phyloP scores from a whole-genome alignment of 2,329 filamentous ascomycete genomes.

The Torrubiellomyces zombiae region DNA sequence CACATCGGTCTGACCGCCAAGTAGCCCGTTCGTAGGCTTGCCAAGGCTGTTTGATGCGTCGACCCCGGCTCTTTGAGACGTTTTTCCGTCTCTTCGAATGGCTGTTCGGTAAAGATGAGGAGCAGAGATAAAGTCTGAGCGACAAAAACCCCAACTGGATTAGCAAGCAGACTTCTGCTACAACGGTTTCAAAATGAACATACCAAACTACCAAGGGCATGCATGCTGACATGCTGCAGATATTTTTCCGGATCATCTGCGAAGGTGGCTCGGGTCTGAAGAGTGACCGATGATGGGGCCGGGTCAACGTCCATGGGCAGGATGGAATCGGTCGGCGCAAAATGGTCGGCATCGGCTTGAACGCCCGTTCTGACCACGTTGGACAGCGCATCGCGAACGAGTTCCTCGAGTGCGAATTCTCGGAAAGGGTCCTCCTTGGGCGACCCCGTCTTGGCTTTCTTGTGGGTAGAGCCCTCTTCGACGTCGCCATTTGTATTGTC shows the following conservation, averaged over 20 bases:
- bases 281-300: too few species aligned
- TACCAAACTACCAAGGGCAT: conserved; percentile 25
- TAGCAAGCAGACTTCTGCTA: too few species aligned
- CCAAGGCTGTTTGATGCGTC: conserved; percentile 16
- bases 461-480: conserved; percentile 14
- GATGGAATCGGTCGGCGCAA: too few species aligned
- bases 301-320: conserved; percentile 20
- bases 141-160: too few species aligned
- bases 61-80: conserved; percentile 16
- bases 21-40: conserved; percentile 15
- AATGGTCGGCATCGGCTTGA: too few species aligned
- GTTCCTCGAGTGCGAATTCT: conserved; percentile 19
- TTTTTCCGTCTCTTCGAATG: conserved; percentile 18
- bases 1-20: conserved; percentile 18
- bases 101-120: conserved; percentile 19
- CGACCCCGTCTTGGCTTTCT: conserved; percentile 17
- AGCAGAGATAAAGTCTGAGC: conserved; percentile 21
- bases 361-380: conserved; percentile 22
- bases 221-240: conserved; percentile 19
- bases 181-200: too few species aligned
- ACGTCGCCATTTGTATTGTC: too few species aligned
- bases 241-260: conserved; percentile 19
- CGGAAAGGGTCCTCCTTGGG: conserved; percentile 13
- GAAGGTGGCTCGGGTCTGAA: conserved; percentile 15
- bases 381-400: conserved; percentile 23